Evolutionary conservation across 768 basidiomycete species (phyloP), one percentile per base, ranked within the genome.

Genomic region (Hortiboletus campestris): DNA sequence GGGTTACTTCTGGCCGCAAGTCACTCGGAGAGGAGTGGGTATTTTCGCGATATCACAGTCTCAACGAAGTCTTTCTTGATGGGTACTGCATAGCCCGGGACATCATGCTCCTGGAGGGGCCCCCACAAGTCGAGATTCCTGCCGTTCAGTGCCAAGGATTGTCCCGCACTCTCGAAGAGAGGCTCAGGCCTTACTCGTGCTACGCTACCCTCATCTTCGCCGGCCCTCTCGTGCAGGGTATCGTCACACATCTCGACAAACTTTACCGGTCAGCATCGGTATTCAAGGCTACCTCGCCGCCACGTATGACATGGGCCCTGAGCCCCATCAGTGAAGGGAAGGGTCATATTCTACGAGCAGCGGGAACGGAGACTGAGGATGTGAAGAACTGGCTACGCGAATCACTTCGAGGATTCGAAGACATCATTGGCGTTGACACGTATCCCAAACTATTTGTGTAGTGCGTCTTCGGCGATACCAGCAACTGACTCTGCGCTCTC

Each of bases 1-100:
- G 94, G 92, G 75, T 93, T 54, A 97, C 94, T 1, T 89, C 91
- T 4, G 96, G 96, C 12, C 82, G 96, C 35, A 85, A 83, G 67
- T 80, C 85, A 9, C 77, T 84, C 25, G 89, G 90, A 31, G 96
- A 98, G 66, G 86, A 91, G 49, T 98, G 96, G 96, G 84, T 71
- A 4, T 95, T 98, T 69, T 82, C 88, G 47, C 77, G 81, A 55
- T 98, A 96, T 69, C 82, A 86, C 67, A 94, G 90, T 63, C 72
- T 82, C 51, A 98, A 98, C 69, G 93, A 96, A 69, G 74, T 98
- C 13, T 82, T 82, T 66, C 68, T 90, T 12, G 83, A 79, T 9
- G 85, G 80, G 2, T 77, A 74, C 61, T 79, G 86, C 53, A 71
- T 94, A 32, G 88, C 84, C 47, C 84, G 85, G 63, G 96, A 98